Percentiles rank a stretch among this genome's conserved stretches.
Evolutionary conservation across 2,329 filamentous ascomycete genomes (phyloP).

Genomic region (Penicillium sp.): DNA sequence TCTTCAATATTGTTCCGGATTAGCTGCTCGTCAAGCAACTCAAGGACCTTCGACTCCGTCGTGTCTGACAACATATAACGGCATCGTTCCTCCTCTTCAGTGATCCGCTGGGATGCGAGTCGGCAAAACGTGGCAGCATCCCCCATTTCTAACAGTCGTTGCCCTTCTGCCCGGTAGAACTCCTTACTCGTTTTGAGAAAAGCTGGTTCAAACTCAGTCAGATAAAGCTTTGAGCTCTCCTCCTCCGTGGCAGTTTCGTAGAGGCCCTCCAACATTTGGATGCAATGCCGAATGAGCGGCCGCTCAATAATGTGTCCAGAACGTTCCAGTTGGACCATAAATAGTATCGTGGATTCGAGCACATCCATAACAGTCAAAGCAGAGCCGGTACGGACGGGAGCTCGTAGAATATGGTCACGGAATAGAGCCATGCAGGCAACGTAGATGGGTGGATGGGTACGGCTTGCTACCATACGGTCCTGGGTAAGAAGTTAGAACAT

Average conservation of each 20-base stretch:
- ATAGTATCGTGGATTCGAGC: slow-evolving; percentile 77
- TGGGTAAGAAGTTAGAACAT: slow-evolving; percentile 30
- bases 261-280: slow-evolving; percentile 84
- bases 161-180: slow-evolving; percentile 77
- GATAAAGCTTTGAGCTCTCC: slow-evolving; percentile 77
- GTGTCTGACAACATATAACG: slow-evolving; percentile 73
- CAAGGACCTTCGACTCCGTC: slow-evolving; percentile 70
- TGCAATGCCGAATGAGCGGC: slow-evolving; percentile 74
- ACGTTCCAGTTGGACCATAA: slow-evolving; percentile 89
- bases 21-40: slow-evolving; percentile 76
- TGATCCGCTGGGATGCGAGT: slow-evolving; percentile 70
- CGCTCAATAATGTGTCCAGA: slow-evolving; percentile 87
- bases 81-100: slow-evolving; percentile 80
- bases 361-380: slow-evolving; percentile 65
- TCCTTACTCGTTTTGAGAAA: slow-evolving; percentile 69
- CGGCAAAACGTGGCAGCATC: slow-evolving; percentile 81
- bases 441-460: slow-evolving; percentile 74
- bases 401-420: slow-evolving; percentile 77
- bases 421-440: slow-evolving; percentile 82
- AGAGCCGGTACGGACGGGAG: slow-evolving; percentile 48
- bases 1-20: slow-evolving; percentile 76
- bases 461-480: slow-evolving; percentile 81
- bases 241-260: slow-evolving; percentile 79
- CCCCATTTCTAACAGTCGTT: slow-evolving; percentile 69
- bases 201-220: slow-evolving; percentile 75